Evolutionary conservation across 2,329 filamentous ascomycete species (phyloP), one percentile per base, ranked within the genome.

Genomic region (Orbilia quercus): DNA sequence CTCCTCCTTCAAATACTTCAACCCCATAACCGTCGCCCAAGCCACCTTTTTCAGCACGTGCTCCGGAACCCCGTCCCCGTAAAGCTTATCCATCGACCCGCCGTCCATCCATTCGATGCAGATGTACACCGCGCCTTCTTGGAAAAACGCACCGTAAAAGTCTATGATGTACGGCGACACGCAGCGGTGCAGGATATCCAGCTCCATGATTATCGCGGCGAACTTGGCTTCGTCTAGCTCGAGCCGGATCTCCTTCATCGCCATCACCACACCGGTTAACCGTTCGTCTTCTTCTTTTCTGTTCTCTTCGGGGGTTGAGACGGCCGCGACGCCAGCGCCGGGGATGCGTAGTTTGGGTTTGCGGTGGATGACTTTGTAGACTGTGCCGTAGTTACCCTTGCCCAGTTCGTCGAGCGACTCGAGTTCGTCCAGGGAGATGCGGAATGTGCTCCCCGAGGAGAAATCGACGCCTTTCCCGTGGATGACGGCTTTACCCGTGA

Each of bases 71-170:
- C 95, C 95, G 71, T 93, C 91, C 9, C 86, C 86, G 80, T 99
- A 99, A 11, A 99, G 83, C 81, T 97, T 97, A 84, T 99, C 95
- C 79, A 98, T 93, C 38, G 93, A 98, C 6, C 95, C 95, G 50
- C 95, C 95, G 79, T 99, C 93, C 95, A 99, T 99, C 82, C 92
- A 96, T 82, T 99, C 95, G 80, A 99, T 96, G 82, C 95, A 99
- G 81, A 99, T 98, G 81, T 99, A 99, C 1, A 99, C 95, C 0
- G 95, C 95, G 25, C 95, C 94, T 82, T 99, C 95, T 79, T 99
- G 95, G 84, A 97, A 99, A 80, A 99, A 99, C 3, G 95, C 95
- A 0, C 95, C 95, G 80, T 98, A 99, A 79, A 99, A 99, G 79
- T 99, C 94, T 80, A 99, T 95, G 77, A 99, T 98, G 81, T 94